Conservation (phyloP, 352 stramenopile genomes). For the Phytophthora podocarpi region DNA sequence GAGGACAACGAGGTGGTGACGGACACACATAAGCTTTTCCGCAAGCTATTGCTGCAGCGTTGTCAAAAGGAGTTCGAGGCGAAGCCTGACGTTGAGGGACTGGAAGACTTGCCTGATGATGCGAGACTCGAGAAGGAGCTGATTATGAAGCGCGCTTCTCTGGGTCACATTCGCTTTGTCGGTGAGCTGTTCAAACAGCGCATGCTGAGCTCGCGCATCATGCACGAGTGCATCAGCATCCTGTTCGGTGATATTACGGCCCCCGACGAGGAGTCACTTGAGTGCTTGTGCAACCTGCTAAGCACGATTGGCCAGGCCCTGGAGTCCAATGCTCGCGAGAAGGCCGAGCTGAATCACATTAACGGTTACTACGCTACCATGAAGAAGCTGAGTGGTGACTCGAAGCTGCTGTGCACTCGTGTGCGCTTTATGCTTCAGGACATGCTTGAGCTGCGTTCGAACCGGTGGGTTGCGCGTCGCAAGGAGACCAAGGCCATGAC, state of each 20-base stretch:
- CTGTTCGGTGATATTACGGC: conserved; percentile 80
- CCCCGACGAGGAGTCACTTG: conserved; percentile 94
- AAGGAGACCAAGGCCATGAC: conserved; percentile 89
- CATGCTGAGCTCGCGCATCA: conserved; percentile 95
- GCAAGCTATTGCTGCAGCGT: conserved; percentile 91
- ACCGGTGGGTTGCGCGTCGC: conserved; percentile 74
- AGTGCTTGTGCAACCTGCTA: conserved; percentile 96
- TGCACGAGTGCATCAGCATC: conserved; percentile 91
- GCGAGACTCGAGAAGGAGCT: conserved; percentile 78
- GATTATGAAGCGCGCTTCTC: conserved; percentile 74
- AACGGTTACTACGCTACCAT: conserved; percentile 75
- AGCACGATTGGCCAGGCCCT: conserved; percentile 92
- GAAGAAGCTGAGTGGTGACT: conserved; percentile 67
- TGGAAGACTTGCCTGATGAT: conserved; percentile 58
- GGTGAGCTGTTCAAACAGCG: conserved; percentile 96
- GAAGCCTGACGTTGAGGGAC: conserved; percentile 75
- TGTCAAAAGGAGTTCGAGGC: conserved; percentile 96
- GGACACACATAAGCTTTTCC: conserved; percentile 92
- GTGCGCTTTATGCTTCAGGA: conserved; percentile 89
- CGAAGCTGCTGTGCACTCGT: conserved; percentile 72
- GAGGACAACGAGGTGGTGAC: conserved; percentile 60
- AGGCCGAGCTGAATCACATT: conserved; percentile 63
- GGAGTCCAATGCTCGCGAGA: conserved; percentile 60
- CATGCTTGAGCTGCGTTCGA: conserved; percentile 74
- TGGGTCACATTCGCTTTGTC: conserved; percentile 97